Percentiles rank a stretch among this genome's conserved stretches.
Evolutionary conservation across 2,329 filamentous ascomycete genomes (phyloP).

Genomic region (Ascochyta lentis): DNA sequence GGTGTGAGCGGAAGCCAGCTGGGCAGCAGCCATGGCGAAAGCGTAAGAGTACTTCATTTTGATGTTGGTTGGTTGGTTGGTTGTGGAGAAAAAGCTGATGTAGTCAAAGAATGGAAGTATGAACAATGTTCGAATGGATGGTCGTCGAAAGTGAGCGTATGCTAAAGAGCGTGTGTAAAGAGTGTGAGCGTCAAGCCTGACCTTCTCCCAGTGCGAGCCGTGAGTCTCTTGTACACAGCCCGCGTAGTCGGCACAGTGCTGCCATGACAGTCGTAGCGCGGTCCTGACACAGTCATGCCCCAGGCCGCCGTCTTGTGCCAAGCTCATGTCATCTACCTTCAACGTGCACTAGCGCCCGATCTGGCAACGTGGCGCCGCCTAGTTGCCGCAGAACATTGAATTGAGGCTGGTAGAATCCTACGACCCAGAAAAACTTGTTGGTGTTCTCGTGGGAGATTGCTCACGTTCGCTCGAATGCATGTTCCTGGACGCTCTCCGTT

Average conservation of each 20-base stretch:
- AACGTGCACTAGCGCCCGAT: conserved; percentile 26
- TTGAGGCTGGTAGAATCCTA: conserved; percentile 26
- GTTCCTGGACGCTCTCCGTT: conserved; percentile 21
- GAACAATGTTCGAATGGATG: conserved; percentile 35
- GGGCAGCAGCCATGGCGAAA: conserved; percentile 42
- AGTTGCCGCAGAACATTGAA: conserved; percentile 32
- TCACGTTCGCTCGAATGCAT: conserved; percentile 31
- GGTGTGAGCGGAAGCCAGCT: conserved; percentile 45
- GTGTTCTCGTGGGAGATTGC: conserved; percentile 28
- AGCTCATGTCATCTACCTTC: conserved; percentile 37
- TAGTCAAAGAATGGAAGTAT: conserved; percentile 32
- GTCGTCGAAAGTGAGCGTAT: conserved; percentile 35
- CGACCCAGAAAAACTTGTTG: conserved; percentile 28
- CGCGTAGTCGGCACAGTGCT: conserved; percentile 24
- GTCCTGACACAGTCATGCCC: conserved; percentile 25
- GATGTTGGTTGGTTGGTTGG: conserved; percentile 30
- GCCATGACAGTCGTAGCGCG: conserved; percentile 23
- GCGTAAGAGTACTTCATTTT: conserved; percentile 45
- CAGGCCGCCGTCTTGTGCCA: conserved; percentile 25
- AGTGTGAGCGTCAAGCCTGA: conserved; percentile 45
- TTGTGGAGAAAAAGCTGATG: conserved; percentile 22
- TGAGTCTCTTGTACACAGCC: conserved; percentile 34
- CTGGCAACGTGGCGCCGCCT: conserved; percentile 21
- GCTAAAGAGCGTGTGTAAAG: conserved; percentile 40
- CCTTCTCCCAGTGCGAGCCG: conserved; percentile 18